Conservation (phyloP, 1,139 yeast genomes). For the Zygosaccharomyces pseudobailii region DNA sequence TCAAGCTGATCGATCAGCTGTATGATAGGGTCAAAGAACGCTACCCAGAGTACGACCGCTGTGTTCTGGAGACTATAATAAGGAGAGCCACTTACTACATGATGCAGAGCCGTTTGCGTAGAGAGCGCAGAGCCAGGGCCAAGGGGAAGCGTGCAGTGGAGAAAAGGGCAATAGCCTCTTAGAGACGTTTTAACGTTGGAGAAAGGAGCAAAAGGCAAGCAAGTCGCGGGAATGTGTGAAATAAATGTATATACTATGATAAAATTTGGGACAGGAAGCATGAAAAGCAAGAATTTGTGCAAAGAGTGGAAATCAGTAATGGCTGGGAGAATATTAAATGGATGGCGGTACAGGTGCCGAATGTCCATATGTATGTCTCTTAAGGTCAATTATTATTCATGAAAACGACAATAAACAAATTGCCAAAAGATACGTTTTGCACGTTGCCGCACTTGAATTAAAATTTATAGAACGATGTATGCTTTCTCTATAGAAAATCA, state of each 20-base stretch:
- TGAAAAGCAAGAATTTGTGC: background rate
- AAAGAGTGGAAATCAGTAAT: no score
- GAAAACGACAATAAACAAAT: no score
- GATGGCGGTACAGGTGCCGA: background rate
- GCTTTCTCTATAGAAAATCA: background rate
- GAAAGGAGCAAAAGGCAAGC: no score
- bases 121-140: slow-evolving; percentile 51
- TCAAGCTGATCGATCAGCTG: slow-evolving; percentile 46
- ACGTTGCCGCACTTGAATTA: background rate
- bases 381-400: no score
- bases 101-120: slow-evolving; percentile 75
- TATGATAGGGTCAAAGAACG: slow-evolving; percentile 43
- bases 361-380: no score
- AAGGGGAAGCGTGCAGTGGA: slow-evolving; percentile 20
- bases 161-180: slow-evolving; percentile 5
- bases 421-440: no score
- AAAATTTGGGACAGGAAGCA: background rate
- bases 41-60: slow-evolving; percentile 50
- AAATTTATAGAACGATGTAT: background rate
- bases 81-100: slow-evolving; percentile 73
- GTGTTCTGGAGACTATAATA: slow-evolving; percentile 61
- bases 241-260: background rate
- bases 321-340: background rate
- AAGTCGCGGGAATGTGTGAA: background rate
- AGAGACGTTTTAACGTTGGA: background rate